Evolutionary conservation across 176 grass and related monocot species (phyloP), one percentile per base, ranked within the genome.

Genomic region (Zoysia japonica): DNA sequence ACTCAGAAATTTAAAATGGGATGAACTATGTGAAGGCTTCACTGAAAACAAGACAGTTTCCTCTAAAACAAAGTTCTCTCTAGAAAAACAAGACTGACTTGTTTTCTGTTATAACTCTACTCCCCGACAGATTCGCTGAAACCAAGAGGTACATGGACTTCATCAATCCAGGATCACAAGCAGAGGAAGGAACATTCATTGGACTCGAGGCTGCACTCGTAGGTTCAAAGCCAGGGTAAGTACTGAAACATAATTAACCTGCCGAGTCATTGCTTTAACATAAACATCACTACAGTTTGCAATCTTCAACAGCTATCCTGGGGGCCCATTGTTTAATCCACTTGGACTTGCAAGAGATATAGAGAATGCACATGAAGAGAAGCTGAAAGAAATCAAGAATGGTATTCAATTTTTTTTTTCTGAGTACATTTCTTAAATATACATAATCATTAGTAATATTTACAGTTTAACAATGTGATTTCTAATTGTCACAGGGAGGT

Each of bases 61-160:
- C 2, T 49, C 10, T 49, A 49, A 49, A 49, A 49, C 9, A 9
- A 9, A 28, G 0, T 28, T 49, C 36, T 9, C 59, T 61, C 59
- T 36, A 61, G 36, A 35, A 67, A 20, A 64, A 35, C 68, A 75
- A 66, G 10, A 65, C 53, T 83, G 53, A 80, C 28, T 2, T 71
- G 54, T 37, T 75, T 75, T 19, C 17, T 83, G 7, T 42, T 59
- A 56, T 28, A 64, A 83, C n/a, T 44, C 64, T 40, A 41, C 67
- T 77, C 40, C 80, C 52, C 0, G 6, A 37, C 77, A 94, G 91
- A 74, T 97, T 92, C 84, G 94, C 70, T 12, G 91, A 97, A 84
- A 97, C 91, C 16, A 97, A 97, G 85, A 85, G 89, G 47, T 97
- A 97, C 74, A 97, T 94, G 91, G 94, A 97, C 43, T 90, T 88